These are phyloP conservation scores for Hypoxylon lienhwacheense DNA, from an alignment of 495 filamentous ascomycete species.

Conservation along the genomic window DNA sequence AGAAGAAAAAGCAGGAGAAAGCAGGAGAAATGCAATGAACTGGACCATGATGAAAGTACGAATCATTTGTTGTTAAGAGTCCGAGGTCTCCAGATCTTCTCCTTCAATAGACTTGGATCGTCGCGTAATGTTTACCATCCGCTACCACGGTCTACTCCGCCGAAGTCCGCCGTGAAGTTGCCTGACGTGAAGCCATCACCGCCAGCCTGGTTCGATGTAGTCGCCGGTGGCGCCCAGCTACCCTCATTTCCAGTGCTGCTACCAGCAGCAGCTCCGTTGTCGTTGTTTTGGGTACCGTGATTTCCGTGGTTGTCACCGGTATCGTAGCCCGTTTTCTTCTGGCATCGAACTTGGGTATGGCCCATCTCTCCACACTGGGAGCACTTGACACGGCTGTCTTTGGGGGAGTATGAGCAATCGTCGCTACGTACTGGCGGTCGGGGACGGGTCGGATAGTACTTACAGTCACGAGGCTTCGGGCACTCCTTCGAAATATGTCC, in stretches of 20 bases:
- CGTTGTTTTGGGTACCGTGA: not conserved
- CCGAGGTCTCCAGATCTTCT: too few species aligned
- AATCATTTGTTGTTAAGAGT: too few species aligned
- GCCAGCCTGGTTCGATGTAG: too few species aligned
- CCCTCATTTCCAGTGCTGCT: too few species aligned
- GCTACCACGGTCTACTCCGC: too few species aligned
- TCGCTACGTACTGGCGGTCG: too few species aligned
- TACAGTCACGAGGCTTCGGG: slow-evolving; percentile 72
- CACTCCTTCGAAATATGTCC: slow-evolving; percentile 78
- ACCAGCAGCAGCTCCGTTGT: too few species aligned
- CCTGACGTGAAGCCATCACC: not conserved
- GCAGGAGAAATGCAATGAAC: too few species aligned
- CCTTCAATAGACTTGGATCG: not conserved
- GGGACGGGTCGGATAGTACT: slow-evolving; percentile 23
- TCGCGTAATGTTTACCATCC: not conserved
- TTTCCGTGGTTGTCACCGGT: not conserved
- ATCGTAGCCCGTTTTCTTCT: slow-evolving; percentile 35
- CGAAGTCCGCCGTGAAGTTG: too few species aligned
- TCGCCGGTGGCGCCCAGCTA: too few species aligned
- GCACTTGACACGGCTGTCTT: slow-evolving; percentile 70
- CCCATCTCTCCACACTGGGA: slow-evolving; percentile 75
- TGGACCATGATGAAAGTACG: too few species aligned
- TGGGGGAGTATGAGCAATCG: not conserved
- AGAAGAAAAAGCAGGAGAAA: too few species aligned
- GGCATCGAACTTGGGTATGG: slow-evolving; percentile 66